Conservation (phyloP, 2,329 filamentous ascomycete genomes). For the Aspergillus ustus region DNA sequence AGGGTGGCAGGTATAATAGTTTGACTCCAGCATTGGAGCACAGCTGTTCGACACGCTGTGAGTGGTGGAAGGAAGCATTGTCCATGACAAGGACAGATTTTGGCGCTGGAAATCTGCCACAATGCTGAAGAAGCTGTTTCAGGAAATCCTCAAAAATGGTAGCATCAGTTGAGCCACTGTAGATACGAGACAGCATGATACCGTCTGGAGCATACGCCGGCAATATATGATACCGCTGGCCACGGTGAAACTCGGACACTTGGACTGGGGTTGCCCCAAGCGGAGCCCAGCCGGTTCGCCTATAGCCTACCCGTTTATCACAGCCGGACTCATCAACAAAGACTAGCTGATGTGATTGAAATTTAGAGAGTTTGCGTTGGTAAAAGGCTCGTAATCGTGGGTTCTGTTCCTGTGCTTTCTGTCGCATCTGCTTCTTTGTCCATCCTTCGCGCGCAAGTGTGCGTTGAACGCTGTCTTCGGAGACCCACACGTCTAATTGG, state of each 20-base stretch:
- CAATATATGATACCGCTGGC: slow-evolving; percentile 4
- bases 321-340: too few relatives aligned
- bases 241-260: slow-evolving; percentile 2
- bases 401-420: slow-evolving; percentile 2
- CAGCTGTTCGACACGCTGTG: too few relatives aligned
- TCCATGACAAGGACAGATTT: too few relatives aligned
- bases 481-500: too few relatives aligned
- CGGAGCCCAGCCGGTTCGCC: slow-evolving; percentile 3
- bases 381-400: slow-evolving; percentile 1
- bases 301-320: slow-evolving; percentile 1
- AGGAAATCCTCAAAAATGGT: slow-evolving; percentile 1
- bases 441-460: background rate
- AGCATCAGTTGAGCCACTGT: background rate
- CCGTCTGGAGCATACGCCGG: slow-evolving; percentile 6
- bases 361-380: background rate
- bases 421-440: background rate
- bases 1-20: too few relatives aligned
- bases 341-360: too few relatives aligned
- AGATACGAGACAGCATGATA: background rate
- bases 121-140: slow-evolving; percentile 2
- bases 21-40: too few relatives aligned
- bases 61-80: too few relatives aligned
- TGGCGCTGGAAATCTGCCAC: background rate
- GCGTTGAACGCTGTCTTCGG: background rate
- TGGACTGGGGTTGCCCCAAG: background rate